A percentile compares a stretch with the other conserved stretches of the same genome.
These are phyloP conservation scores for Neofusicoccum ribis DNA, from an alignment of 2,329 filamentous ascomycete species.

Conservation along the genomic window DNA sequence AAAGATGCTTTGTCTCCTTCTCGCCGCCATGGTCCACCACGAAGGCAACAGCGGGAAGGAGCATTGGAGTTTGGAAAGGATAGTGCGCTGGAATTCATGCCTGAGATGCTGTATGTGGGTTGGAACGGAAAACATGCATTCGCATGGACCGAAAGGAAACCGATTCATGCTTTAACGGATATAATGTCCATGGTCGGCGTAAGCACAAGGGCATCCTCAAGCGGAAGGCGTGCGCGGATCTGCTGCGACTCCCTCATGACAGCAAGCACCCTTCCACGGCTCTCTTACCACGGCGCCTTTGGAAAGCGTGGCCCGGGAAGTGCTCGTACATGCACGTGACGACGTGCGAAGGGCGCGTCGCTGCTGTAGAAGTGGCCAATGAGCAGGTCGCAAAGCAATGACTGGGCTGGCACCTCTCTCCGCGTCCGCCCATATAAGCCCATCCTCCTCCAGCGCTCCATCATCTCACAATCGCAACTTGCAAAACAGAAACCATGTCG, in stretches of 20 bases:
- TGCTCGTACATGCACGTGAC: neutral
- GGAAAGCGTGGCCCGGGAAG: no score
- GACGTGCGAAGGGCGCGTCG: neutral
- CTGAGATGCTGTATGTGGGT: neutral
- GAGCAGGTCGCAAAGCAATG: neutral
- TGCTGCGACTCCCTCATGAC: no score
- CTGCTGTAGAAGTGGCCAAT: conserved; percentile 8
- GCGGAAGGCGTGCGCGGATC: no score
- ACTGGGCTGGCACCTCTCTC: neutral
- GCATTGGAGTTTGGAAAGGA: neutral
- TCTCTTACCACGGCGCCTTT: no score
- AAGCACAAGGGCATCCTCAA: neutral
- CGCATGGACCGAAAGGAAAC: no score
- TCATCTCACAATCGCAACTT: neutral
- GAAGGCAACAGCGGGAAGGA: no score
- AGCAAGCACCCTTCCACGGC: no score
- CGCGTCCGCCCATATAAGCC: neutral
- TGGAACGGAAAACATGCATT: neutral
- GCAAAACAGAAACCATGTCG: conserved; percentile 18
- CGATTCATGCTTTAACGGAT: no score
- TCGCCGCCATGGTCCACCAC: no score
- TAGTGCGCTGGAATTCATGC: neutral
- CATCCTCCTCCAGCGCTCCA: neutral
- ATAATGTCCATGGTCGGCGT: no score
- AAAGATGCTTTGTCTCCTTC: neutral